These are phyloP conservation scores for Xylariaceae sp. DNA, from an alignment of 2,329 filamentous ascomycete genomes.

Conservation along the genomic window DNA sequence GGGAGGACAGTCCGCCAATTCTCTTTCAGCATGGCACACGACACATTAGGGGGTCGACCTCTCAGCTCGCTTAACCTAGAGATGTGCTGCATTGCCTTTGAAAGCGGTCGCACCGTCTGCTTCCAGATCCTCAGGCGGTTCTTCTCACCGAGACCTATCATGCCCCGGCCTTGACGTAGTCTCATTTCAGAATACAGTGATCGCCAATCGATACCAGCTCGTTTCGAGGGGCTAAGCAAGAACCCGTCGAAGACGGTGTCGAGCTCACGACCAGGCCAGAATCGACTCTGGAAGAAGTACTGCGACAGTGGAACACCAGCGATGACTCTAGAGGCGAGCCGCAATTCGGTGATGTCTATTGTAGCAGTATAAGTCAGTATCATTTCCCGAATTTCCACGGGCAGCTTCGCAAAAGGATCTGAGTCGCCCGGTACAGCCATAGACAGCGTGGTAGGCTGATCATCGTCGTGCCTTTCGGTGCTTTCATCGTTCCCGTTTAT, in stretches of 20 bases:
- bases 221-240: conserved; percentile 11
- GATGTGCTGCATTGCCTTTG: conserved; percentile 17
- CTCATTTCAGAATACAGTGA: conserved; percentile 19
- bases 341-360: conserved; percentile 15
- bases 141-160: conserved; percentile 22
- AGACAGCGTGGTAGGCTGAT: neutral
- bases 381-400: conserved; percentile 22
- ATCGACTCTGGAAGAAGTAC: conserved; percentile 25
- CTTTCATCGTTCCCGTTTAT: conserved; percentile 3
- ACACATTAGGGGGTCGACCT: conserved; percentile 14
- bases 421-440: neutral
- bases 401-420: conserved; percentile 22
- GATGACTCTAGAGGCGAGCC: conserved; percentile 23
- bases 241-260: conserved; percentile 25
- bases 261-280: conserved; percentile 24
- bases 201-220: conserved; percentile 20
- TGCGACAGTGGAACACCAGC: conserved; percentile 20
- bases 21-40: neutral
- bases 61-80: conserved; percentile 13
- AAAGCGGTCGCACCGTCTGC: conserved; percentile 22
- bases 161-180: conserved; percentile 11
- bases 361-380: conserved; percentile 22
- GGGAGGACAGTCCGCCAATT: conserved; percentile 18
- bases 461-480: neutral
- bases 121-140: conserved; percentile 26